Percentiles rank a stretch among this genome's conserved stretches.
These are phyloP conservation scores for Phialophora expanda DNA, from an alignment of 2,329 filamentous ascomycete genomes.

Conservation along the genomic window DNA sequence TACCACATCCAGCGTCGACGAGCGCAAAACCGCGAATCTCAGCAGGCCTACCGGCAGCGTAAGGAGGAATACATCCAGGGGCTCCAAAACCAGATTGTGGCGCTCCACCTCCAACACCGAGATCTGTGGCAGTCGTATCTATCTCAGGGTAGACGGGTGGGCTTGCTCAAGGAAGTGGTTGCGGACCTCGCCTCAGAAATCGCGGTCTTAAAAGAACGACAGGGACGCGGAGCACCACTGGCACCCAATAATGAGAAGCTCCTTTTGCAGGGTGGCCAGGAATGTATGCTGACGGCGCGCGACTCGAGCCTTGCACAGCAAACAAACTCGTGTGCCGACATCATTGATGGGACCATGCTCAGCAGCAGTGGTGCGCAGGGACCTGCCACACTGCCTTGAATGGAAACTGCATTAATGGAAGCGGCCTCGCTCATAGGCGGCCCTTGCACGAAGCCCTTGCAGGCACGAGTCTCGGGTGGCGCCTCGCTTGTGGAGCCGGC, in stretches of 20 bases:
- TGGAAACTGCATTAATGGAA: not conserved
- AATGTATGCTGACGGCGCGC: not conserved
- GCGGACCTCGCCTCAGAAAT: constrained; percentile 16
- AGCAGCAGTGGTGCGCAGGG: not conserved
- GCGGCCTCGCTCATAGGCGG: not conserved
- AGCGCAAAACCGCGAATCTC: constrained; percentile 19
- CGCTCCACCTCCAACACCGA: constrained; percentile 20
- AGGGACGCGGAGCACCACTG: not conserved
- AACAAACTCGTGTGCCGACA: not conserved
- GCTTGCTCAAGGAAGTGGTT: constrained; percentile 9
- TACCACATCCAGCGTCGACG: constrained; percentile 15
- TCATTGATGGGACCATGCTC: not conserved
- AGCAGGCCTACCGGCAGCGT: constrained; percentile 18
- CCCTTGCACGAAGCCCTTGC: not conserved
- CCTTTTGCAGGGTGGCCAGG: not conserved
- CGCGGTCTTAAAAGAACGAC: not conserved
- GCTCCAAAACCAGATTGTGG: constrained; percentile 6
- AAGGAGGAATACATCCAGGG: constrained; percentile 15
- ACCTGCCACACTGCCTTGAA: constrained; percentile 1
- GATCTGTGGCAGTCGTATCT: constrained; percentile 15
- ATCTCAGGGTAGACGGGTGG: constrained; percentile 7
- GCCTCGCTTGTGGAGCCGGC: not conserved
- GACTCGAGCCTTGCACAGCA: not conserved
- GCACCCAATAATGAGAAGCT: not conserved
- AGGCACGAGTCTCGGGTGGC: not conserved